Evolutionary conservation across 1,284 basidiomycete genomes (phyloP), one percentile per base, ranked within the genome.

Genomic region (Macrocybe sp.): DNA sequence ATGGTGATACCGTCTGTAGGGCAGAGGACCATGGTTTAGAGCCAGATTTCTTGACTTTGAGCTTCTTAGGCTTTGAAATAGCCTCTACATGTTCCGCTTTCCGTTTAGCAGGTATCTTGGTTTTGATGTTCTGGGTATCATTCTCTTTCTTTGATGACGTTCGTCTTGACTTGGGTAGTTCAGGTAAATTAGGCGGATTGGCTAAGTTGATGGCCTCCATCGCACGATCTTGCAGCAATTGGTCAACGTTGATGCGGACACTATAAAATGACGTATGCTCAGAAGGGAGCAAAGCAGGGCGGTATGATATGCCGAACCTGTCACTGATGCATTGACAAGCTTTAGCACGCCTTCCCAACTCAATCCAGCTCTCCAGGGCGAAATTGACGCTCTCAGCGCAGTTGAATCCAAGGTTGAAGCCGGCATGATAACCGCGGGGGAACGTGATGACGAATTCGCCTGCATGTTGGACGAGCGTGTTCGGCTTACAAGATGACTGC

Each of bases 341-440:
- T 58, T 89, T 86, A 1, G 90, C 93, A 52, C 78, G 81, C 51
- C 85, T 74, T 3, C 94, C 96, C 16, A 96, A 70, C 44, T 96
- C 92, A 7, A 98, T 68, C 96, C 96, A 99, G 50, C 86, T 90
- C 14, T 97, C 91, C 28, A 98, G 75, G 0, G 97, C 97, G 66
- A 99, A 99, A 65, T 99, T 99, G 59, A 97, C 92, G 55, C 89
- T 93, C 68, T 99, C 97, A 2, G 96, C 96, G 60, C 96, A 98
- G 63, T 99, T 99, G 64, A 97, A 85, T 10, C 96, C 97, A 35
- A 98, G 73, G 62, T 99, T 99, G 76, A 97, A 98, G 11, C 96
- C 96, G 0, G 93, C 91, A 63, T 97, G 95, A 65, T 97, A 97
- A 7, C 95, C 95, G 37, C 84, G 75, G 0, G 96, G 96, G 63